Base-by-base conservation (phyloP, 2,329 filamentous ascomycete species). In the Rhexocercosporidium sp. region DNA sequence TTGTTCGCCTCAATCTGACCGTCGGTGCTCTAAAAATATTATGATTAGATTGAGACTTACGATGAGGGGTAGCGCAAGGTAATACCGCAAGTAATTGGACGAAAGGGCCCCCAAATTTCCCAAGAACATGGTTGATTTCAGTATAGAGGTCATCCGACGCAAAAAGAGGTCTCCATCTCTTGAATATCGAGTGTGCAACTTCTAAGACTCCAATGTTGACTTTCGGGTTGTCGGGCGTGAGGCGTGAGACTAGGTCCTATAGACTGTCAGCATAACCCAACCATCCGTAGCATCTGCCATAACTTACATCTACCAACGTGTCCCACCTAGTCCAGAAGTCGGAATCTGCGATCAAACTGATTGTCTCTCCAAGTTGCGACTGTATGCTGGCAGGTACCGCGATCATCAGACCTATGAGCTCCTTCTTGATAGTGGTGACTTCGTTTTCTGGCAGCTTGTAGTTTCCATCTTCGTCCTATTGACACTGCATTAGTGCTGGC, bases 281-380 rank as follows among this genome's bases (percentile, higher is more conserved):
- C 18, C 46, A 27, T 18, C 18, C 12, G 18, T n/a, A 3, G 22
- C 18, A 18, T 14, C 14, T 59, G 34, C 49, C 22, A 18, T 14
- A 29, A n/a, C 85, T 71, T 80, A 92, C 90, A 82, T 92, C 88
- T 62, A 97, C 94, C 68, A 99, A 85, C n/a, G 94, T 97, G 77
- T 98, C 92, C 96, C 96, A 99, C 76, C 92, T 87, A 79, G 92
- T 86, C 91, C 92, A 99, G 80, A 99, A 99, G 79, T 99, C 96
- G 73, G 94, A 98, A 81, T 98, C 95, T 68, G 96, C 96, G 75
- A 99, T 98, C 74, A 96, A 89, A 81, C 95, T 97, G 79, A 98
- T 96, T 70, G 96, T 94, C 78, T 98, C 96, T 73, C 96, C 96
- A 44, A 99, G 87, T 81, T 99, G 96, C 68, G 93, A 89, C 81